Conservation (phyloP, 1,284 basidiomycete genomes). For the Ganoderma boninense region DNA sequence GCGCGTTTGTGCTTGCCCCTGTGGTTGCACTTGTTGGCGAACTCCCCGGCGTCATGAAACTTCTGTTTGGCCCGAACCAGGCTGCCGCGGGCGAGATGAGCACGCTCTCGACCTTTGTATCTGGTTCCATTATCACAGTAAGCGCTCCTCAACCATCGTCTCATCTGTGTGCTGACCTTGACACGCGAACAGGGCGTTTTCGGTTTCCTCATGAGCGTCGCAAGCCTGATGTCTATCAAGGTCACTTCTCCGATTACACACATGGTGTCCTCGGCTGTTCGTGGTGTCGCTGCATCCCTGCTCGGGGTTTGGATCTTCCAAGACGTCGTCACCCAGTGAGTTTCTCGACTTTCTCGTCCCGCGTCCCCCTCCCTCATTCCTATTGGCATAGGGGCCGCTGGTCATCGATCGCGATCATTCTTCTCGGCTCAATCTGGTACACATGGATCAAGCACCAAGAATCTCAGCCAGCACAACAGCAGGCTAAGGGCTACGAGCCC, state of each 20-base stretch:
- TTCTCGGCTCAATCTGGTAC: constrained; percentile 83
- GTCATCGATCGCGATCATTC: constrained; percentile 81
- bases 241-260: constrained; percentile 93
- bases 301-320: constrained; percentile 79
- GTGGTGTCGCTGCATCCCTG: constrained; percentile 82
- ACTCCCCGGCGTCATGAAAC: constrained; percentile 61
- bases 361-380: not conserved
- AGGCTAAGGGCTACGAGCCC: constrained; percentile 48
- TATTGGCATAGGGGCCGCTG: constrained; percentile 71
- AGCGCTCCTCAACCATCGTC: constrained; percentile 35
- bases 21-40: constrained; percentile 78
- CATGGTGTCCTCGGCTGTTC: constrained; percentile 89
- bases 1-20: constrained; percentile 71
- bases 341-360: constrained; percentile 24
- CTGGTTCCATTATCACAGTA: constrained; percentile 81
- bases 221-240: constrained; percentile 89
- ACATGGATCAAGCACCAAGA: constrained; percentile 87
- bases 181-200: constrained; percentile 65
- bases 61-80: constrained; percentile 60
- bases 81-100: constrained; percentile 49
- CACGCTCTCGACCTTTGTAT: constrained; percentile 72
- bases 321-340: constrained; percentile 79
- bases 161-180: not conserved
- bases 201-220: constrained; percentile 90
- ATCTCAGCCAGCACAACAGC: constrained; percentile 41